phyloP scores from a whole-genome alignment of 2,329 filamentous ascomycete species.

The Claviceps sp. region DNA sequence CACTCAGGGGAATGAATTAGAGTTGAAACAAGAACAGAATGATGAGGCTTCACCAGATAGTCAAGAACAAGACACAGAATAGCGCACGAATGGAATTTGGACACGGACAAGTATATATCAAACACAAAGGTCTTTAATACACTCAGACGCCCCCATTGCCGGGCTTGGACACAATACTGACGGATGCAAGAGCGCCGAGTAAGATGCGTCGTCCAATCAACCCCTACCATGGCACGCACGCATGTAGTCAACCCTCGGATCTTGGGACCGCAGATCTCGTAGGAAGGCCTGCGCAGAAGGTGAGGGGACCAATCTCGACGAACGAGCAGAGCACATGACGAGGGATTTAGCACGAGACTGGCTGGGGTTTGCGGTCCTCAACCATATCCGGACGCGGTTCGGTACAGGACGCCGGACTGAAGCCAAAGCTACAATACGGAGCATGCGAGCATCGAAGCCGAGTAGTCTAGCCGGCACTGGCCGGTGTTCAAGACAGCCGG shows the following conservation, averaged over 20 bases:
- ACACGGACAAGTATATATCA: conserved; percentile 12
- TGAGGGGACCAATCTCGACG: neutral
- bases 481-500: neutral
- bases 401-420: neutral
- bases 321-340: neutral
- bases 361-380: neutral
- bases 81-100: conserved; percentile 4
- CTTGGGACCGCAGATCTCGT: neutral
- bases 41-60: neutral
- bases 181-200: neutral
- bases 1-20: neutral
- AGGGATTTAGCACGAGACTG: neutral
- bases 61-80: conserved; percentile 6
- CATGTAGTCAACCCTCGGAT: neutral
- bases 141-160: neutral
- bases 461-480: neutral
- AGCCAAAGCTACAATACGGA: neutral
- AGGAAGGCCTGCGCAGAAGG: neutral
- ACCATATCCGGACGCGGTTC: neutral
- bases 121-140: neutral
- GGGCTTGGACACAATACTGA: neutral
- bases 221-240: neutral
- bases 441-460: neutral
- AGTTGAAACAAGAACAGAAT: neutral
- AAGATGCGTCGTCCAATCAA: neutral